Evolutionary conservation across 1,284 basidiomycete genomes (phyloP), one percentile per base, ranked within the genome.

Genomic region (Ceratobasidium papillatum): DNA sequence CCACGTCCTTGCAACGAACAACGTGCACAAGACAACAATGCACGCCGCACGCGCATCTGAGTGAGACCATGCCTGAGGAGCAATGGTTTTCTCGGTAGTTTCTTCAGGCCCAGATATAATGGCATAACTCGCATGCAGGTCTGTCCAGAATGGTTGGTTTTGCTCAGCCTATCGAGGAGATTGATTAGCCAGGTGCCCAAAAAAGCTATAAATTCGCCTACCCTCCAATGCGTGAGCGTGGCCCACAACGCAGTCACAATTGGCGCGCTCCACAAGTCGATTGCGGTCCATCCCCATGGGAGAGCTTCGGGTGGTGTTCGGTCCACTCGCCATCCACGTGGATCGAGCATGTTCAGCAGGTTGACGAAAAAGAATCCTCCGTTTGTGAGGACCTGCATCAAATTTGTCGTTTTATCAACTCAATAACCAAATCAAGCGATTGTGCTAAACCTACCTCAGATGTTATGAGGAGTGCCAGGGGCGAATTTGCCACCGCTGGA

Each of bases 281-380:
- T 49, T 2, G 75, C 59, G 2, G 77, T 75, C 77, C 77, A 77
- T 17, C 77, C 77, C 62, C 71, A 75, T 1, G 77, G 76, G 11
- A 47, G 25, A n/a, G 72, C 69, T 58, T 77, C 77, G 27, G 77
- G 77, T 14, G 77, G 77, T n/a, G 75, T 76, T 36, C 43, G 69
- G 56, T 59, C 41, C 12, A 77, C 36, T 30, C 65, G 22, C 77
- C 77, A 77, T 19, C 77, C 77, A 27, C 49, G 47, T 27, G 77
- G 77, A 17, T 61, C 61, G 27, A 76, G 74, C 77, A 77, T 77
- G 41, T 61, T 63, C 41, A 77, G 63, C 9, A 62, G 49, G 61
- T 77, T 77, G 36, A 76, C 76, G 36, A 77, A 65, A 71, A 77
- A 77, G 77, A 77, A 77, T 36, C 77, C 77, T 2, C 66, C 77